Evolutionary conservation across 1,284 basidiomycete species (phyloP), one percentile per base, ranked within the genome.

Genomic region (Moesziomyces aphidis): DNA sequence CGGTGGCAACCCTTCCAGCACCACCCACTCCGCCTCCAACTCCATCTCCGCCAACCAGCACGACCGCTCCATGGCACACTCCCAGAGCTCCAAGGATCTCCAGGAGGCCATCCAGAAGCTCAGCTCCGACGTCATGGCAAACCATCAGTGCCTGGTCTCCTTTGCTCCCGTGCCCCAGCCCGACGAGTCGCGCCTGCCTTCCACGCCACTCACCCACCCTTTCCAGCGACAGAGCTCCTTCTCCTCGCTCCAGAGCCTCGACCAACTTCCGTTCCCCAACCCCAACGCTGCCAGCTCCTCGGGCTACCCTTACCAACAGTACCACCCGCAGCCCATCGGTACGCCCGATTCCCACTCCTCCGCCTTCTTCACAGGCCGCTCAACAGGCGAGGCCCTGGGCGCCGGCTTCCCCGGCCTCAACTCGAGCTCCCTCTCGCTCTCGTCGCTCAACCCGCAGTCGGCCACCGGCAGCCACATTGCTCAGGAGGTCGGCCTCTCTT

Each of bases 111-210:
- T 80, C 21, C 70, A 73, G 45, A 67, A 67, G 44, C 77, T 83
- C 45, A 75, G 72, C 52, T 55, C 60, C 23, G 76, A 81, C 39
- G 75, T 76, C 49, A 83, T 83, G 81, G 60, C 62, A 43, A 68
- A 59, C 8, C 79, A 82, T 49, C 79, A 81, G n/a, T 81, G 79
- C 48, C 63, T 80, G 4, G 76, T 83, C 22, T 64, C 71, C 13
- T 78, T 77, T 50, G 67, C 74, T n/a, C 66, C 77, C 2, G 74
- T 76, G 19, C 61, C 61, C 13, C 65, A 68, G 55, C 49, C 52
- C 15, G 70, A 71, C 28, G 79, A 78, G 39, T 55, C 64, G n/a
- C 56, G 59, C 39, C 49, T 62, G 36, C 57, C 64, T 4, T 56
- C 74, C 0, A 73, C 73, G 7, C 71, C 74, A 0, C 61, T 64